Base-by-base conservation (phyloP, 495 filamentous ascomycete species). In the Pseudotulostoma volvatum region DNA sequence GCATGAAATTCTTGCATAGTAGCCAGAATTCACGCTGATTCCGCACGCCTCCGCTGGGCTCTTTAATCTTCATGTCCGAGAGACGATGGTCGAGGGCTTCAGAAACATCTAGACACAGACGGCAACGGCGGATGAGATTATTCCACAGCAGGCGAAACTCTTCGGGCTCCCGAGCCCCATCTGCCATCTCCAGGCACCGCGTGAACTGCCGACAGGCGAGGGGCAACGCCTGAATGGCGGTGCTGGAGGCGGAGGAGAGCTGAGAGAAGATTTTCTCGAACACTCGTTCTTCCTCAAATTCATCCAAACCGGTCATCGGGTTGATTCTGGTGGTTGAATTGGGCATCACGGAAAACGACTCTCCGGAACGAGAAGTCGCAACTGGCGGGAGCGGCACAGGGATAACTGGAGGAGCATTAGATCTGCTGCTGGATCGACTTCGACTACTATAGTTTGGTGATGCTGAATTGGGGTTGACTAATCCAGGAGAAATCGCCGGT, bases 21-120 rank as follows among this genome's bases (percentile, higher is more conserved):
- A 73, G 73, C 85, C 85, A 94, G 54, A 93, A 90, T 34, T 77
- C 71, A 16, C 70, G 66, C 44, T 85, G 77, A 23, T 77, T 84
- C 19, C 84, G 71, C 35, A 81, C 68, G 11, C 66, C 64, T 14
- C 59, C 63, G 19, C 73, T 77, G 7, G 78, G 81, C 42, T 93
- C 84, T 47, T 84, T 85, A 18, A 92, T 62, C 56, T 83, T 84
- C 62, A 92, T 83, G 38, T 64, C 66, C n/a, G 74, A 79, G 3
- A 94, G 64, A 7, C 79, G 71, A 15, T 60, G 60, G 44, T 77
- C 77, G n/a, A 94, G 59, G 7, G 66, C 56, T 50, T 81, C 73
- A 1, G 77, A 79, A 35, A 77, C 69, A 31, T 74, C 69, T 20
- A 79, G 60, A 17, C 77, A 72, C n/a, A 64, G 59, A 4, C 61